A percentile compares a stretch with the other conserved stretches of the same genome.
phyloP scores from a whole-genome alignment of 2,329 filamentous ascomycete genomes.

The Fusarium sp. region DNA sequence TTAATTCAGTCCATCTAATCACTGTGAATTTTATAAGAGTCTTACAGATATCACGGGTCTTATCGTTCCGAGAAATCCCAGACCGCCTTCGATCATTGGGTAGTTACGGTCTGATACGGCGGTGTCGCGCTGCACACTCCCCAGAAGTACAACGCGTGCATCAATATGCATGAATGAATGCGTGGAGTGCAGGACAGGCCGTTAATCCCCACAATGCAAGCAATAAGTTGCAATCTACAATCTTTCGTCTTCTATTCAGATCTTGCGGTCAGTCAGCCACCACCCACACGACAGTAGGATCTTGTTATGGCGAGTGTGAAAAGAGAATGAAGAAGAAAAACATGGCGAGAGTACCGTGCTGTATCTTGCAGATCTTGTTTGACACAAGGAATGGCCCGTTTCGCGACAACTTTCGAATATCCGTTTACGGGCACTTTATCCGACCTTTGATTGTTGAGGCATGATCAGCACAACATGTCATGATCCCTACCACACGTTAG shows the following conservation, averaged over 20 bases:
- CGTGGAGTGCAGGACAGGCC: slow-evolving; percentile 24
- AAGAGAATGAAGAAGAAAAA: slow-evolving; percentile 32
- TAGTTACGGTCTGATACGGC: slow-evolving; percentile 16
- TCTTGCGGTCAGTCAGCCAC: slow-evolving; percentile 29
- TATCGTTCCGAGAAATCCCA: slow-evolving; percentile 34
- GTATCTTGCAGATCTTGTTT: slow-evolving; percentile 21
- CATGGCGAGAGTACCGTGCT: slow-evolving; percentile 4
- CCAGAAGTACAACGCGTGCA: slow-evolving; percentile 22
- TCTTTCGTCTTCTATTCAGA: slow-evolving; percentile 15
- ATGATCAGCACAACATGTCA: slow-evolving; percentile 22
- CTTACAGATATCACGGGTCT: slow-evolving; percentile 8
- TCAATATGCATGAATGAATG: slow-evolving; percentile 24
- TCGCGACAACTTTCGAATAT: slow-evolving; percentile 26
- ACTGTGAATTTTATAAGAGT: background rate
- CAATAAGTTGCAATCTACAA: slow-evolving; percentile 25
- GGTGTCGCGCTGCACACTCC: slow-evolving; percentile 26
- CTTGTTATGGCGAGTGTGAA: background rate
- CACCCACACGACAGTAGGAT: background rate
- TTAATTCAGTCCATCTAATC: slow-evolving; percentile 18
- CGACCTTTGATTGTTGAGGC: slow-evolving; percentile 18
- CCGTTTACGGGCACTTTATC: slow-evolving; percentile 12
- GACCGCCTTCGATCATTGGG: slow-evolving; percentile 28
- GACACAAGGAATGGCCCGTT: slow-evolving; percentile 9
- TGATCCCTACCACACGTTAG: slow-evolving; percentile 18
- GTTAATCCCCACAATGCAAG: slow-evolving; percentile 35